These are phyloP conservation scores for Pleurotus eryngii DNA, from an alignment of 768 basidiomycete species.

Conservation along the genomic window DNA sequence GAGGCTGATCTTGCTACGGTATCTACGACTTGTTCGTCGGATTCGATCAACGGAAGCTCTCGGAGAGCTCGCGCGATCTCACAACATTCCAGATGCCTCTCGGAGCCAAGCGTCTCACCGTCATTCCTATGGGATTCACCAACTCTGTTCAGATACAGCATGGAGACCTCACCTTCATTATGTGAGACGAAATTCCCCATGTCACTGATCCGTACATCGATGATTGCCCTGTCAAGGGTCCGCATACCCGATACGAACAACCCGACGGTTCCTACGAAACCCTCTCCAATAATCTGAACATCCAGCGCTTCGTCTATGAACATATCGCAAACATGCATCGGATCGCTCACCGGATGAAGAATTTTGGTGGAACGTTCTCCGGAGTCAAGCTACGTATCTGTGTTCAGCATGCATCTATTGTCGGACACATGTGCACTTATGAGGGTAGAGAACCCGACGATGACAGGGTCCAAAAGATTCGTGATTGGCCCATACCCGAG, in stretches of 20 bases:
- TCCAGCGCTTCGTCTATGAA: conserved; percentile 33
- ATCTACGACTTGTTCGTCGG: conserved; percentile 33
- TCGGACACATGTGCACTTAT: no score
- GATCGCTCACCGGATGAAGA: conserved; percentile 32
- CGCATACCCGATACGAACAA: no score
- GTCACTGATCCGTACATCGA: no score
- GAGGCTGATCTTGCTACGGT: conserved; percentile 25
- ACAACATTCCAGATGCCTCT: conserved; percentile 39
- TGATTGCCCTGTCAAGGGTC: no score
- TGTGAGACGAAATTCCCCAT: conserved; percentile 31
- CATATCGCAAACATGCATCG: conserved; percentile 32
- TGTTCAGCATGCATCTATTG: no score
- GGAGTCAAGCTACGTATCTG: no score
- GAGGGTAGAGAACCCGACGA: no score
- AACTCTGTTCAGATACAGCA: conserved; percentile 37
- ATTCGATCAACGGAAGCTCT: conserved; percentile 26
- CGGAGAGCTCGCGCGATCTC: conserved; percentile 28
- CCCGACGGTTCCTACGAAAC: no score
- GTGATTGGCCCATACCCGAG: conserved; percentile 20
- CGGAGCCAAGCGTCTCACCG: conserved; percentile 22
- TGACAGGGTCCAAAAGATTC: conserved; percentile 12
- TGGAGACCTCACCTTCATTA: conserved; percentile 31
- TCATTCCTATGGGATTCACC: conserved; percentile 37
- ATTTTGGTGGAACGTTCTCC: no score
- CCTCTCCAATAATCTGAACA: no score